Evolutionary conservation across 1,284 basidiomycete genomes (phyloP), one percentile per base, ranked within the genome.

Genomic region (Pascua sp.): DNA sequence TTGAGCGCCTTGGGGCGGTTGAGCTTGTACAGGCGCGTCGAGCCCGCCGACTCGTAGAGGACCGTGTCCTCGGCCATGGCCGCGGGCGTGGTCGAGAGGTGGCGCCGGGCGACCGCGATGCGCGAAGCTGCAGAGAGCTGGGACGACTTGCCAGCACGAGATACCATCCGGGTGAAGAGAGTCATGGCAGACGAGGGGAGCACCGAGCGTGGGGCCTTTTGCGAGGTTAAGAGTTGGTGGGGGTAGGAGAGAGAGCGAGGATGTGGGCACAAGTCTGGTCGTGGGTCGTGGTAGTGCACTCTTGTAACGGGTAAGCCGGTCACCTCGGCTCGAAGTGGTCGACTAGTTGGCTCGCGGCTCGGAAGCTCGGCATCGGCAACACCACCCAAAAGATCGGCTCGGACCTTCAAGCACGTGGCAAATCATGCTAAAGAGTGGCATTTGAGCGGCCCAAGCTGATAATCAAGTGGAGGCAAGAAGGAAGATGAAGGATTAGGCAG

Each of bases 1-100:
- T 99, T 98, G 47, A 92, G 81, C 74, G 91, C 91, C 63, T 79
- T 78, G 4, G 90, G 85, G 52, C 94, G 83, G 73, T 98, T 95
- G 42, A 75, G 66, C 53, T 65, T 67, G 68, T 72, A 73, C 10
- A 69, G 47, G 51, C 66, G 58, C 4, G 67, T 62, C 18, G 53
- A 47, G 17, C 65, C 68, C 39, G 63, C 55, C 9, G 63, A 59
- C 45, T 60, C 54, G 54, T 64, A 70, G 11, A 65, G 56, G 7
- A 67, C 62, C 51, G 63, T 49, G 43, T 71, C 66, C 42, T 49
- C 55, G 45, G 43, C 47, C 49, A 60, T 51, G 49, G 48, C 47
- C 24, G 61, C 49, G 17, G 62, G 40, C 36, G 64, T 61, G 11
- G 66, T 60, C 45, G 55, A 59, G 48, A 75, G 52, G 59, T 73